Evolutionary conservation across 2,329 filamentous ascomycete genomes (phyloP), one percentile per base, ranked within the genome.

Genomic region (Talaromyces sp.): DNA sequence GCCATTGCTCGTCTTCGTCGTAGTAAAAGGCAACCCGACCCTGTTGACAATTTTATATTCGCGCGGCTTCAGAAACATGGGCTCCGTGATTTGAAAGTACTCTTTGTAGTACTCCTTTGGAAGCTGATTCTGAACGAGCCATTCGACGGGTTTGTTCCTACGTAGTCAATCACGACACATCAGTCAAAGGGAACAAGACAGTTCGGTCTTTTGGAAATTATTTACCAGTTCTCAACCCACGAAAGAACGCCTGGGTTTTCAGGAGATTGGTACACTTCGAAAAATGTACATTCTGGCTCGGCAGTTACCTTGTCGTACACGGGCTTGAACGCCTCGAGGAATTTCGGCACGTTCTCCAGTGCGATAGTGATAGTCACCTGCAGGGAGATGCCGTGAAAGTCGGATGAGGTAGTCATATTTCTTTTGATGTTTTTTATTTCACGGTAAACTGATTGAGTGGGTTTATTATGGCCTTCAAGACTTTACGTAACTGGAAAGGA

Each of bases 251-350:
- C 76, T 1, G 75, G 74, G 17, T 75, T 69, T 19, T 74, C 70
- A 0, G 66, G 64, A 59, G 66, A 67, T 60, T 70, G 70, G 48
- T 75, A 78, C 26, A 80, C 65, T 63, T 80, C 73, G 64, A 81
- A 80, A 66, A 77, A 80, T 1, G 72, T 69, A 63, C 74, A 77
- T 58, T 79, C 75, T 1, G 77, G 74, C 66, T 81, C 79, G 2
- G 70, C 72, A 8, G 70, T 65, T 6, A 79, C 74, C n/a, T 64
- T 65, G 46, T 79, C 73, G 60, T 77, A 80, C 27, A 70, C 68
- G 1, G 72, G 69, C 31, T 76, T 75, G 59, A 78, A 74, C 14
- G 67, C 65, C 50, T 67, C 64, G 55, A 74, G 65, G 66, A 75
- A 74, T 14, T 65, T 67, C 8, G 64, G 46, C 3, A 67, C 57